Evolutionary conservation across 2,329 filamentous ascomycete species (phyloP).

Genomic region (Lasiodiplodia sp.): DNA sequence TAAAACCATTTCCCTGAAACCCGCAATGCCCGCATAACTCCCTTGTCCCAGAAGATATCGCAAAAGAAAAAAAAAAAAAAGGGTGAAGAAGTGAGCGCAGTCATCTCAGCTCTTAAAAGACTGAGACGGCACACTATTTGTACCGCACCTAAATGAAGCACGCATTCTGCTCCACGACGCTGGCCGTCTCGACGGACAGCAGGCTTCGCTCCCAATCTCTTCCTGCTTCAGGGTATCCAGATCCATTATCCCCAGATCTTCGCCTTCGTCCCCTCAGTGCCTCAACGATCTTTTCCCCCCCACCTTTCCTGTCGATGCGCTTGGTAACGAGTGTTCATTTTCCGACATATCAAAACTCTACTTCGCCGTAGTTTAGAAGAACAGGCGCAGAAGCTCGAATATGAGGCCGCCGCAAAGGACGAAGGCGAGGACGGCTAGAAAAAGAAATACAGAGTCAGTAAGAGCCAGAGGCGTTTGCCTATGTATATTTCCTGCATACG

Average conservation of each 20-base stretch:
- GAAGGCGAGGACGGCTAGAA: conserved; percentile 66
- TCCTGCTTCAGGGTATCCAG: conserved; percentile 2
- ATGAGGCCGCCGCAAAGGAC: conserved; percentile 67
- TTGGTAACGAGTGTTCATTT: background rate
- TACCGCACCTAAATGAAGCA: background rate
- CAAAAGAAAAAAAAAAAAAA: background rate
- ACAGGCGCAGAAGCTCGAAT: conserved; percentile 62
- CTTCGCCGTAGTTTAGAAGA: conserved; percentile 42
- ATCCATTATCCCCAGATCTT: background rate
- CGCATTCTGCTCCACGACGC: background rate
- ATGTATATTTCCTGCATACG: background rate
- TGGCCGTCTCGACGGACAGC: background rate
- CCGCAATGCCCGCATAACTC: background rate
- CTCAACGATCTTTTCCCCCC: background rate
- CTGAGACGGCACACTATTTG: background rate
- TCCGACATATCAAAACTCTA: background rate
- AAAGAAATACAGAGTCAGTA: background rate
- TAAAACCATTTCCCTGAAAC: background rate
- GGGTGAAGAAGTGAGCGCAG: background rate
- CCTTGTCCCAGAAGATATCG: background rate
- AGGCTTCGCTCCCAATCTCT: background rate
- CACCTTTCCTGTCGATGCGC: background rate
- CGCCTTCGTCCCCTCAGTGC: background rate
- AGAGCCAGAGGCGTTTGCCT: background rate
- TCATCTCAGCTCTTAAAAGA: background rate